Evolutionary conservation across 169 alveolate species (phyloP), one percentile per base, ranked within the genome.

Genomic region (Eimeria necatrix): DNA sequence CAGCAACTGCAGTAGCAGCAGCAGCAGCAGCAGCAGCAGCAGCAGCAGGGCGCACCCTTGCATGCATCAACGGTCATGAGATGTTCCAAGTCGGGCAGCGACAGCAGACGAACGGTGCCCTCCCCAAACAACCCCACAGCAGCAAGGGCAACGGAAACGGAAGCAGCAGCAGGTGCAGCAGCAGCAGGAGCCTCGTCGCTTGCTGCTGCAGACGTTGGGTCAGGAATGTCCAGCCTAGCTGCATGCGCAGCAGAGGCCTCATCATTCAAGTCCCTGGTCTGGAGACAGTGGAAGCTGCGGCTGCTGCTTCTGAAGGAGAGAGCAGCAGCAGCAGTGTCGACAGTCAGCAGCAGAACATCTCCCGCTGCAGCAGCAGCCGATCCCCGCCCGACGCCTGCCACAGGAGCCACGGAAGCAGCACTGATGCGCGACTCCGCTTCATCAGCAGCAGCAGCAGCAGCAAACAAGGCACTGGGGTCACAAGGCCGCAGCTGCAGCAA

Each of bases 201-300:
- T 8, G 61, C 61, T 41, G 59, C 64, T 10, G 87, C 61, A 76
- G 41, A 32, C 3, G 61, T 18, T 41, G 61, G 24, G 24, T 76
- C 87, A 22, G 41, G 20, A 4, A 76, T 4, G 18, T 76, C 87
- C 61, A 76, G 87, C 64, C 87, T 2, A 7, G 87, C 87, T 9
- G 87, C 87, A 48, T 76, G 59, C 18, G 87, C 87, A 14, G 87
- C 61, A 48, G 87, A 76, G 41, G 87, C 87, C 61, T 76, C 87
- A 18, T 48, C 52, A 20, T 26, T 60, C 46, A 76, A 48, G 26
- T 76, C 64, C 41, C 24, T 4, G 14, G 87, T 14, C 22, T 41
- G 4, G 71, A 80, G 70, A 20, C 16, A 22, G 4, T 52, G 4
- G 71, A 51, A 51, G 70, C 41, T 80, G 71, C 71, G 14, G 89